Base-by-base conservation (phyloP, 495 filamentous ascomycete genomes). In the Diplogelasinospora grovesii region DNA sequence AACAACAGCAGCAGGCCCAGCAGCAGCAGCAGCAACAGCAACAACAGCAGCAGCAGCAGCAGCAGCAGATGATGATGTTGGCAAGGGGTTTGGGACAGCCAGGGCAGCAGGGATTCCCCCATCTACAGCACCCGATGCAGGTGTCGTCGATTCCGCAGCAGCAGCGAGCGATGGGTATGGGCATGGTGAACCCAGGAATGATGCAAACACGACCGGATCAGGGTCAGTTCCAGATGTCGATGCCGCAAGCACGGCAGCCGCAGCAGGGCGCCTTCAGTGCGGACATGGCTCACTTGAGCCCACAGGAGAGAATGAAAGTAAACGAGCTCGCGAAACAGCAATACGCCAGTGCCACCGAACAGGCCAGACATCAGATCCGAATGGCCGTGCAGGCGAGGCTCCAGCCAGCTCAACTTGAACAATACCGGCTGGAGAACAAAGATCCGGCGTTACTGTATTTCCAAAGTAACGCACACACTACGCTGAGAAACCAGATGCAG, bases 71-170 rank as follows among this genome's bases (percentile, higher is more conserved):
- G 60, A 56, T 75, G 49, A 63, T 71, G 53, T 51, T 40, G 5
- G 36, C 35, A 10, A 61, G 69, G 27, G 57, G 53, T 0, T 55
- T 70, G 55, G 58, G 57, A 1, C 68, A 69, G 43, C 63, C 52
- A 1, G 34, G 52, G 0, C 70, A 70, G 35, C 64, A 55, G 2
- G 49, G 60, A 2, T 72, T 77, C 27, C 68, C 65, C 28, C 65
- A 68, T 23, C 58, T 72, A 22, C 66, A 69, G 23, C 68, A 71
- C 21, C 73, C 57, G 27, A 72, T 69, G 66, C 71, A 75, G 45
- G 52, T 65, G 0, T 60, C 65, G 2, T 60, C 49, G 26, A 60
- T 70, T 11, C 60, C 66, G 7, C 68, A 63, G 14, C 60, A 60
- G 34, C 48, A 54, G 7, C 66, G 64, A 28, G 33, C 34, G 4